Evolutionary conservation across 176 grass and related monocot species (phyloP).

Genomic region (Aechmea fasciata): DNA sequence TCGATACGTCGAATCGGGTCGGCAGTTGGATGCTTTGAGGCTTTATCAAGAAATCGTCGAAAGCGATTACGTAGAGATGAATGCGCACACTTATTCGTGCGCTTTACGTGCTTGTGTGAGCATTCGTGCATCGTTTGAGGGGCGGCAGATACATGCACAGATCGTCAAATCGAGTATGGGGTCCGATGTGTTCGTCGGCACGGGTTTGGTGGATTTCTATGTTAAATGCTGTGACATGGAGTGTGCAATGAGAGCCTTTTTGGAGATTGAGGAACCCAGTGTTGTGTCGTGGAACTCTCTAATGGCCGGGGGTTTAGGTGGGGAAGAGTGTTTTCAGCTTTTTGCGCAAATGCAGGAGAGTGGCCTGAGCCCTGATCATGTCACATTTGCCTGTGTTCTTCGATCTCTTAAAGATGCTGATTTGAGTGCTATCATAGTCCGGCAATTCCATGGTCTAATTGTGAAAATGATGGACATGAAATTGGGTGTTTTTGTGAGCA

Average conservation of each 20-base stretch:
- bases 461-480: slow-evolving; percentile 23
- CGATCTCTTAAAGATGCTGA: slow-evolving; percentile 16
- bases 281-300: slow-evolving; percentile 39
- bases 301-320: slow-evolving; percentile 19
- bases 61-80: slow-evolving; percentile 8
- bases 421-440: not conserved
- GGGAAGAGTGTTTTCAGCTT: slow-evolving; percentile 17
- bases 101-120: slow-evolving; percentile 20
- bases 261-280: slow-evolving; percentile 25
- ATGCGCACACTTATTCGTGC: slow-evolving; percentile 27
- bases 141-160: slow-evolving; percentile 27
- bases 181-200: slow-evolving; percentile 18
- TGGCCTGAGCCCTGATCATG: slow-evolving; percentile 20
- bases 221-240: slow-evolving; percentile 20
- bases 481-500: slow-evolving; percentile 19
- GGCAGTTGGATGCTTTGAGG: slow-evolving; percentile 10
- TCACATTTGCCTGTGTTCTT: slow-evolving; percentile 36
- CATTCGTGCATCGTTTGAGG: slow-evolving; percentile 7
- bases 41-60: slow-evolving; percentile 25
- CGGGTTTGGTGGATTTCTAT: slow-evolving; percentile 31
- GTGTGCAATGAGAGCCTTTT: slow-evolving; percentile 17
- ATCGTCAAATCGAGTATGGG: slow-evolving; percentile 17
- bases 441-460: slow-evolving; percentile 21
- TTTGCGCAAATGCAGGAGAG: slow-evolving; percentile 20
- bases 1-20: slow-evolving; percentile 13